phyloP scores from a whole-genome alignment of 2,329 filamentous ascomycete species.

The Waltergamsia citrina region DNA sequence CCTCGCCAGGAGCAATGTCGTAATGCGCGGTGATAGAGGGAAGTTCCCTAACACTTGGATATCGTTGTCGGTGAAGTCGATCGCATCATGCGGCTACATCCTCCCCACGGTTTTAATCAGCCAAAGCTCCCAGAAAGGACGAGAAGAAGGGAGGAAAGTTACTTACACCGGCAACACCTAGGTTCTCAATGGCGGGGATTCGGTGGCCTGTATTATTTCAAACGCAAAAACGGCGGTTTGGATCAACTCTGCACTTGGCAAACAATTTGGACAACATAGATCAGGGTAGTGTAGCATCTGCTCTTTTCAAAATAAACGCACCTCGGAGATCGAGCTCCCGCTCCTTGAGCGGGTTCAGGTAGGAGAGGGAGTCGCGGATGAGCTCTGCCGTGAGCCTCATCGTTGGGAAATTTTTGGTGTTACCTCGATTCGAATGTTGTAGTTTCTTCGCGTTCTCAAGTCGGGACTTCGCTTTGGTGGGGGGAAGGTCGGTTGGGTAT shows the following conservation, averaged over 20 bases:
- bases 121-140: conserved; percentile 5
- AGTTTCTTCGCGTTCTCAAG: neutral
- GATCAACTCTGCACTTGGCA: conserved; percentile 80
- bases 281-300: conserved; percentile 78
- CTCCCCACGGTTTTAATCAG: too few species aligned
- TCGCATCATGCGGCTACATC: conserved; percentile 87
- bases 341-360: conserved; percentile 97
- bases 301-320: conserved; percentile 77
- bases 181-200: conserved; percentile 94
- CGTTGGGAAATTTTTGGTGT: conserved; percentile 15
- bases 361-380: conserved; percentile 89
- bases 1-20: conserved; percentile 77
- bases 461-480: neutral
- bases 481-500: neutral
- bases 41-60: conserved; percentile 86
- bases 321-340: conserved; percentile 98
- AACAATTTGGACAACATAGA: conserved; percentile 36
- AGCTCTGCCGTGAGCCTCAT: conserved; percentile 97
- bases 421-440: conserved; percentile 2
- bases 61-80: conserved; percentile 98
- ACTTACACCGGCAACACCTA: conserved; percentile 86
- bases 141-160: conserved; percentile 3
- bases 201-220: conserved; percentile 69
- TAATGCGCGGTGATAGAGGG: conserved; percentile 79
- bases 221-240: conserved; percentile 31